Percentiles rank a stretch among this genome's conserved stretches.
Conservation (phyloP, 345 rosid genomes). For the Syzygium jambos region DNA sequence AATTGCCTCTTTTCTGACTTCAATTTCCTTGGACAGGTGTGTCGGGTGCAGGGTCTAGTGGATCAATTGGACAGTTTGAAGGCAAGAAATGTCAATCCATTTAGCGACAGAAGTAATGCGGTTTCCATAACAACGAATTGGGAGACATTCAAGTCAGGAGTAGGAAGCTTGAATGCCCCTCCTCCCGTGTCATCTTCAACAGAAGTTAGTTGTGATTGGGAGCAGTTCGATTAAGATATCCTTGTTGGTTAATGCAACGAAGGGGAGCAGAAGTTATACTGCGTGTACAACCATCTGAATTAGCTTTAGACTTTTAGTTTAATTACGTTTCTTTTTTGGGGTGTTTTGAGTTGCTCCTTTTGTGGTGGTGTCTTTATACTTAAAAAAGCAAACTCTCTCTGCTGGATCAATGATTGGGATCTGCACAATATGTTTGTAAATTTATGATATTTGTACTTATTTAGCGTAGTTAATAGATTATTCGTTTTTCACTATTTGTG, state of each 20-base stretch:
- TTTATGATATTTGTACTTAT: background rate
- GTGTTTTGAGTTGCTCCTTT: background rate
- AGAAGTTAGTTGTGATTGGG: slow-evolving; percentile 53
- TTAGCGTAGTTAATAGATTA: background rate
- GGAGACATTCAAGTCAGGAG: slow-evolving; percentile 69
- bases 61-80: slow-evolving; percentile 63
- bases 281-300: background rate
- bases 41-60: slow-evolving; percentile 61
- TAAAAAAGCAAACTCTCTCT: background rate
- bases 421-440: background rate
- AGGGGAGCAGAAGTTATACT: background rate
- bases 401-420: background rate
- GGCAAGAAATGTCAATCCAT: slow-evolving; percentile 52
- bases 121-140: slow-evolving; percentile 58
- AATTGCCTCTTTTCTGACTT: background rate
- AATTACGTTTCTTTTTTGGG: background rate
- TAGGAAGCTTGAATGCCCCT: slow-evolving; percentile 68
- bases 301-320: background rate
- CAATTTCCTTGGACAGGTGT: slow-evolving; percentile 38
- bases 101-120: slow-evolving; percentile 27
- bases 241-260: slow-evolving; percentile 2
- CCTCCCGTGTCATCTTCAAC: slow-evolving; percentile 40
- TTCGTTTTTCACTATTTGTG: background rate
- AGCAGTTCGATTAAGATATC: slow-evolving; percentile 49
- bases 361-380: background rate